phyloP scores from a whole-genome alignment of 352 stramenopile species.

The Phytophthora ramorum region DNA sequence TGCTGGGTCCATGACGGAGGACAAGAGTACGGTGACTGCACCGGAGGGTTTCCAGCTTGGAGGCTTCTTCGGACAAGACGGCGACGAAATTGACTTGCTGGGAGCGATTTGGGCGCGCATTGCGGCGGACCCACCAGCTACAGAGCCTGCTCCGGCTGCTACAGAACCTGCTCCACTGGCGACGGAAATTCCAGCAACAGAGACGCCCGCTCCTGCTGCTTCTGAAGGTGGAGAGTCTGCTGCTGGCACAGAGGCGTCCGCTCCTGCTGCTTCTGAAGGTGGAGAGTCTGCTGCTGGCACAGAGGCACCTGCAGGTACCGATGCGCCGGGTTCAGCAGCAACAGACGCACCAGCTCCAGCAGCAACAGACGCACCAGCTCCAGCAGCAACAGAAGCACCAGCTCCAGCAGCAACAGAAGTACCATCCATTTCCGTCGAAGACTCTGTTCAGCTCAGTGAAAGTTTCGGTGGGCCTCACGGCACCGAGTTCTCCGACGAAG shows the following conservation, averaged over 20 bases:
- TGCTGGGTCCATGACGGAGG: neutral
- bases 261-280: neutral
- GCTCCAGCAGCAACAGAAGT: neutral
- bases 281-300: neutral
- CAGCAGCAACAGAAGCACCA: neutral
- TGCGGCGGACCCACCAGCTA: neutral
- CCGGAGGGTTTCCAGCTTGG: conserved; percentile 5
- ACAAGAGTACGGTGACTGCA: conserved; percentile 5
- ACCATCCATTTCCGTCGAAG: neutral
- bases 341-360: neutral
- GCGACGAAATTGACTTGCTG: conserved; percentile 7
- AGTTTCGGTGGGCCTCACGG: too few relatives aligned
- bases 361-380: neutral
- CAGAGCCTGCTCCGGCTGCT: neutral
- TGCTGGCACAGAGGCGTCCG: neutral
- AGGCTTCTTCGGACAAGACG: conserved; percentile 5
- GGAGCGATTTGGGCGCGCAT: conserved; percentile 6
- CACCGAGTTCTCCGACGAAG: too few relatives aligned
- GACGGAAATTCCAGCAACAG: neutral
- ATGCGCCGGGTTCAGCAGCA: neutral
- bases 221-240: neutral
- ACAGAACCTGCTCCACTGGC: neutral
- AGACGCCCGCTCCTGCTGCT: neutral
- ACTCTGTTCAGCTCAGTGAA: neutral
- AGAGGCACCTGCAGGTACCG: neutral